A percentile compares a stretch with the other conserved stretches of the same genome.
These are phyloP conservation scores for Penicillium olsonii DNA, from an alignment of 2,329 filamentous ascomycete genomes.

Conservation along the genomic window DNA sequence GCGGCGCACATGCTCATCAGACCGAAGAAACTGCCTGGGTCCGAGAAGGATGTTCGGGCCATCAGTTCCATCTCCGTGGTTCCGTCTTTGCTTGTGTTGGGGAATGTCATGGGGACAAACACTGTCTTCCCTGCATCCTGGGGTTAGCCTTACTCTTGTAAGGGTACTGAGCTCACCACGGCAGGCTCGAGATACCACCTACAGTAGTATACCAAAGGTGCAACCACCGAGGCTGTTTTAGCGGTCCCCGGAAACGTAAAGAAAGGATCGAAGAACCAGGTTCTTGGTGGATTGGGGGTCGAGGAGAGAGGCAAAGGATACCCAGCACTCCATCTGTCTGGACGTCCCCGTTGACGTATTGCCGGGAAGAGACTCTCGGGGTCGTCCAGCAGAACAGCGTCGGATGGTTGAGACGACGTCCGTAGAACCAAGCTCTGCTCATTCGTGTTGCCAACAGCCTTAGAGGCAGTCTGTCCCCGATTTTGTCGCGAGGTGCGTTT, in stretches of 20 bases:
- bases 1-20: constrained; percentile 43
- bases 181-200: constrained; percentile 12
- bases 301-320: constrained; percentile 17
- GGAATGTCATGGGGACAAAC: constrained; percentile 43
- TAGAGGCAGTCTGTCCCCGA: constrained; percentile 11
- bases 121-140: constrained; percentile 31
- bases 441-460: constrained; percentile 6
- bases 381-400: constrained; percentile 1
- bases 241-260: constrained; percentile 31
- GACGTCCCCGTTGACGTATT: constrained; percentile 15
- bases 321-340: constrained; percentile 19
- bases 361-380: constrained; percentile 1
- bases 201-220: constrained; percentile 37
- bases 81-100: constrained; percentile 30
- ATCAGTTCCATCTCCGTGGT: constrained; percentile 31
- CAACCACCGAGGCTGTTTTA: constrained; percentile 28
- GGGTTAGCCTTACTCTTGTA: constrained; percentile 16
- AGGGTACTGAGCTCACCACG: background rate
- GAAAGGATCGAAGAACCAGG: constrained; percentile 39
- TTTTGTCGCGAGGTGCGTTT: constrained; percentile 37
- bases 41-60: constrained; percentile 35
- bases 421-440: constrained; percentile 17
- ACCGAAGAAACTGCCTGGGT: constrained; percentile 41
- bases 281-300: constrained; percentile 22
- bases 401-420: constrained; percentile 15